phyloP scores from a whole-genome alignment of 805 yeast species.

The Candida bentonensis region DNA sequence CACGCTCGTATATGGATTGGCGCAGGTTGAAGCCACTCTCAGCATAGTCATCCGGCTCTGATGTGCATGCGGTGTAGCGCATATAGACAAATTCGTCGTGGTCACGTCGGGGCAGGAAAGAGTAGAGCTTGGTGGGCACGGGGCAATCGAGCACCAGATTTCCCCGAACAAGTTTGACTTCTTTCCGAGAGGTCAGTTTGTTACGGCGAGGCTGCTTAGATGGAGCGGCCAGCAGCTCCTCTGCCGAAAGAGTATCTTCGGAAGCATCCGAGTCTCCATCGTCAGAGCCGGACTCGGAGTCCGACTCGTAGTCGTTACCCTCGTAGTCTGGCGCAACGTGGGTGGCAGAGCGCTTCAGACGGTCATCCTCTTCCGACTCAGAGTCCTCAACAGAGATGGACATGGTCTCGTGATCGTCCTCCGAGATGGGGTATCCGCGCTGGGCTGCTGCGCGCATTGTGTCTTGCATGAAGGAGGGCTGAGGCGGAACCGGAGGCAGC shows the following conservation, averaged over 20 bases:
- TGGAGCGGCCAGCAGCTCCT: slow-evolving; percentile 8
- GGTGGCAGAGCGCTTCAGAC: neutral
- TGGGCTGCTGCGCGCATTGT: neutral
- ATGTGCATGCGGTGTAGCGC: slow-evolving; percentile 95
- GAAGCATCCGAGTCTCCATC: neutral
- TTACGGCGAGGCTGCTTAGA: slow-evolving; percentile 42
- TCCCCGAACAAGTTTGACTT: slow-evolving; percentile 64
- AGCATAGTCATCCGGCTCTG: slow-evolving; percentile 78
- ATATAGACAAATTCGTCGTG: slow-evolving; percentile 88
- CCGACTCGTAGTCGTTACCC: neutral
- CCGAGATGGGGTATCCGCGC: neutral
- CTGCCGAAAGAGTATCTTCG: neutral
- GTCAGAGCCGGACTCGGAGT: neutral
- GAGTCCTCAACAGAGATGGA: neutral
- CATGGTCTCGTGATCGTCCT: neutral
- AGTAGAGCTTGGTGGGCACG: slow-evolving; percentile 74
- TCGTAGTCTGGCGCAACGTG: neutral
- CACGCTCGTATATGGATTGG: slow-evolving; percentile 75
- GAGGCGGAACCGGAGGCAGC: neutral
- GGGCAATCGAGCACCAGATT: slow-evolving; percentile 87
- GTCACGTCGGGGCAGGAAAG: slow-evolving; percentile 75
- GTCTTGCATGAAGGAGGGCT: neutral
- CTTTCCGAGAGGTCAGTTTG: slow-evolving; percentile 54
- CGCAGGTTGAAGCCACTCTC: slow-evolving; percentile 73
- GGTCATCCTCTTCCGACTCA: neutral